Percentiles rank a stretch among this genome's conserved stretches.
These are phyloP conservation scores for Sanguinoderma infundibulare DNA, from an alignment of 1,284 basidiomycete genomes.

Conservation along the genomic window DNA sequence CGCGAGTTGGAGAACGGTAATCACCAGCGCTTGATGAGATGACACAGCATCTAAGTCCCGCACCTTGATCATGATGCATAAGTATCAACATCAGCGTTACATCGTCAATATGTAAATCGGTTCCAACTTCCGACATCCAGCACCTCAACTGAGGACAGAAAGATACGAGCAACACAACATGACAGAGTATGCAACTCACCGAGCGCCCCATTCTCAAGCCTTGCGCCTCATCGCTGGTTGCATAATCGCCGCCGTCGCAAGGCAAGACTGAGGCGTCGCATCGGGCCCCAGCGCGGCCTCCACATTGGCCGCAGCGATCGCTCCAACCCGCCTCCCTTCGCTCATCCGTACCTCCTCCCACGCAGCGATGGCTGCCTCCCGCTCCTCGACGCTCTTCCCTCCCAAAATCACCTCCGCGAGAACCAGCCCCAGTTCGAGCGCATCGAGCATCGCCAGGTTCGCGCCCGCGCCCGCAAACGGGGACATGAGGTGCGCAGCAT, in stretches of 20 bases:
- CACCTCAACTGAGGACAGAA: too few relatives aligned
- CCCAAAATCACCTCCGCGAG: conserved; percentile 3
- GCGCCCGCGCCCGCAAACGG: conserved; percentile 50
- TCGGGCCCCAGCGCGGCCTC: background rate
- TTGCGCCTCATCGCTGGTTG: background rate
- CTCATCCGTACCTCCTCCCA: background rate
- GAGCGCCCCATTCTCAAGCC: background rate
- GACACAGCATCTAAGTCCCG: too few relatives aligned
- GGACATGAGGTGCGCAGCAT: conserved; percentile 54
- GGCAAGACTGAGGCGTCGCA: background rate
- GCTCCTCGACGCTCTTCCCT: background rate
- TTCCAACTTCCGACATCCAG: too few relatives aligned
- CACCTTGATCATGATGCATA: too few relatives aligned
- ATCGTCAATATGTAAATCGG: too few relatives aligned
- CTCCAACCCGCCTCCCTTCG: background rate
- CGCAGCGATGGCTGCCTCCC: background rate
- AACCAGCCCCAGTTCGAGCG: conserved; percentile 31
- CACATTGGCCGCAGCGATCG: background rate
- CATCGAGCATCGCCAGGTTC: conserved; percentile 41
- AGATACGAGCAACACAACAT: too few relatives aligned
- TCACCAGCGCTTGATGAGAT: too few relatives aligned
- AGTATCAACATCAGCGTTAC: too few relatives aligned
- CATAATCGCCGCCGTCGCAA: background rate
- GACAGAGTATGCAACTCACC: too few relatives aligned
- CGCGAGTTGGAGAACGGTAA: too few relatives aligned